Base-by-base conservation (phyloP, 345 rosid genomes). In the Turnera subulata region DNA sequence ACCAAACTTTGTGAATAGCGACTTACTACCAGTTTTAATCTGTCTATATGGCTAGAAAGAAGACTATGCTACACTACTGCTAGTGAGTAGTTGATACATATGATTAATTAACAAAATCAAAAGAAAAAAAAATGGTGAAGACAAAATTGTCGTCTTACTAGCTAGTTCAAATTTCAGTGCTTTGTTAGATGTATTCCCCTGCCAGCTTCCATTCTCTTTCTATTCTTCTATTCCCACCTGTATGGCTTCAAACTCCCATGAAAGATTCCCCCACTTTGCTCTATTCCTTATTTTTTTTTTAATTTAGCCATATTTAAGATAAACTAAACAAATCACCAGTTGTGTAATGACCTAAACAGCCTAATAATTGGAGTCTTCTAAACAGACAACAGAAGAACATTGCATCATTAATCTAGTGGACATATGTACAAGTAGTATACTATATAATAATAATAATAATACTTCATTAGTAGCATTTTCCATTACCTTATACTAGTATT, bases 201-300 rank as follows among this genome's bases (percentile, higher is more conserved):
- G 69, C 69, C 75, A 69, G 75, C 64, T 78, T 78, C 82, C 79
- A 76, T 75, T 81, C 83, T 73, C 78, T 74, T 74, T 72, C 69
- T 48, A 70, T 74, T 73, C 78, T 76, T 76, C 74, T 66, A 49
- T 72, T 68, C 76, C 29, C 73, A 52, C 17, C 56, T 21, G 48
- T 19, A 29, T 47, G 50, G 37, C 52, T 67, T 69, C 84, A 62
- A 69, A 70, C 76, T 75, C 65, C 75, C 11, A 76, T 71, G 60
- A 71, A 77, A 72, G 80, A 75, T 72, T 74, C 80, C 78, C 37
- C 42, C 61, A 24, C 51, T 50, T 5, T 43, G 69, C 51, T 53
- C 17, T 21, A 33, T 4, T 14, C 25, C 10, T 47, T 12, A 29
- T 29, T 50, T 51, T 58, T 19, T 21, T 11, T 44, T 7, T 21